phyloP scores from a whole-genome alignment of 192 early-diverging fungal genomes.

The Thamnidium elegans region DNA sequence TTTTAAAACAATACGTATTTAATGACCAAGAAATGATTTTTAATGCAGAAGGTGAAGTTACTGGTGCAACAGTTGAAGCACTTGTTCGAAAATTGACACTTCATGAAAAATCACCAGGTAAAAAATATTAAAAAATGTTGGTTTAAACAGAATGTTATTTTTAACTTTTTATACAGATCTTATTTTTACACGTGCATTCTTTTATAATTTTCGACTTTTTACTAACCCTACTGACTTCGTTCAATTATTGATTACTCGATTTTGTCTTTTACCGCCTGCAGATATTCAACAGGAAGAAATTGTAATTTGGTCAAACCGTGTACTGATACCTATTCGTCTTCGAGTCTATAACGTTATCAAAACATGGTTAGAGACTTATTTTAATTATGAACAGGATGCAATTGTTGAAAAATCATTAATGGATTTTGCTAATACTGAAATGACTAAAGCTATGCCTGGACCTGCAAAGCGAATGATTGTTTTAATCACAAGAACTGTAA shows the following conservation, averaged over 20 bases:
- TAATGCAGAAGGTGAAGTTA: conserved; percentile 68
- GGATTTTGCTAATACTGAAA: conserved; percentile 50
- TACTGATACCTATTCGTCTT: conserved; percentile 55
- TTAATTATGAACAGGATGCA: conserved; percentile 54
- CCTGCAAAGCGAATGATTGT: conserved; percentile 48
- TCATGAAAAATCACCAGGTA: conserved; percentile 52
- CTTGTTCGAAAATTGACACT: conserved; percentile 69
- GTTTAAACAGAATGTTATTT: not conserved
- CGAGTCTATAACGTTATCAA: conserved; percentile 80
- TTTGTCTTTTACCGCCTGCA: conserved; percentile 45
- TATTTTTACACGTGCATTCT: conserved; percentile 67
- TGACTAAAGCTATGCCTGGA: conserved; percentile 42
- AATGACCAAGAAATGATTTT: conserved; percentile 17
- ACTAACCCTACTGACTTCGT: conserved; percentile 66
- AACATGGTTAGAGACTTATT: conserved; percentile 79
- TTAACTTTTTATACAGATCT: conserved; percentile 42
- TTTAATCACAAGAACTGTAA: conserved; percentile 53
- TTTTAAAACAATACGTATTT: not conserved
- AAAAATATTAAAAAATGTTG: conserved; percentile 1
- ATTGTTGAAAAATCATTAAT: conserved; percentile 44
- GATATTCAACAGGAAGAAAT: conserved; percentile 40
- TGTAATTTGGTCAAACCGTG: conserved; percentile 49
- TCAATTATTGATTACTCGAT: conserved; percentile 62
- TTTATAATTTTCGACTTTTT: conserved; percentile 86
- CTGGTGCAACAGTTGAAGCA: conserved; percentile 66